These are phyloP conservation scores for Starmerella ratchasimensis DNA, from an alignment of 805 yeast genomes.

Conservation along the genomic window DNA sequence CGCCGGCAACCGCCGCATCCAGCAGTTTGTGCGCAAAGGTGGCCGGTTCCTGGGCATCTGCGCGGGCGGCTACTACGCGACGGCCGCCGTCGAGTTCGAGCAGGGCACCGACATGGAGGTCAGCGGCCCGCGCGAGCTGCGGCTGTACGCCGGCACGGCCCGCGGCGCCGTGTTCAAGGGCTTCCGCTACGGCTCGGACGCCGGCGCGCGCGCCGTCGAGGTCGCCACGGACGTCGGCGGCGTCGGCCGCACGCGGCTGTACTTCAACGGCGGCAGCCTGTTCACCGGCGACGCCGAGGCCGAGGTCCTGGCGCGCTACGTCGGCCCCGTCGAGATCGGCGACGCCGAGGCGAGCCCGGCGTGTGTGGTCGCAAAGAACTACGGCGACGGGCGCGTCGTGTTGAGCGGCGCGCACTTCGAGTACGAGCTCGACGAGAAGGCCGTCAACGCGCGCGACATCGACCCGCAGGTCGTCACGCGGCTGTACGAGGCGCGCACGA, in stretches of 20 bases:
- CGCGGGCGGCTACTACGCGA: constrained; percentile 87
- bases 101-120: constrained; percentile 66
- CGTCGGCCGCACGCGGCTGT: constrained; percentile 23
- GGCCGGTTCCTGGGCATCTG: constrained; percentile 82
- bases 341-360: constrained; percentile 31
- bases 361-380: constrained; percentile 54
- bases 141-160: constrained; percentile 67
- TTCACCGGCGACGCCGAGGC: constrained; percentile 54
- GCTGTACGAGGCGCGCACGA: constrained; percentile 33
- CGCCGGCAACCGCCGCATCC: constrained; percentile 45
- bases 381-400: constrained; percentile 64
- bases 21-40: constrained; percentile 56
- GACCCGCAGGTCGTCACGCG: constrained; percentile 29
- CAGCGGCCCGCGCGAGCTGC: constrained; percentile 69
- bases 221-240: constrained; percentile 21
- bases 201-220: constrained; percentile 52
- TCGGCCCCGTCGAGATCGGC: constrained; percentile 40
- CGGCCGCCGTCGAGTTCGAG: constrained; percentile 68
- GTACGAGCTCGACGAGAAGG: constrained; percentile 37
- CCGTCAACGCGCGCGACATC: constrained; percentile 29
- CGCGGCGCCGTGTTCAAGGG: constrained; percentile 76
- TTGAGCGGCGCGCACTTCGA: constrained; percentile 87
- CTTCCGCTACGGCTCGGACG: constrained; percentile 61
- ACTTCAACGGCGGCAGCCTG: constrained; percentile 83
- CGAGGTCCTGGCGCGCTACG: constrained; percentile 60